These are phyloP conservation scores for Breviolum minutum DNA, from an alignment of 73 alveolate species.

Conservation along the genomic window DNA sequence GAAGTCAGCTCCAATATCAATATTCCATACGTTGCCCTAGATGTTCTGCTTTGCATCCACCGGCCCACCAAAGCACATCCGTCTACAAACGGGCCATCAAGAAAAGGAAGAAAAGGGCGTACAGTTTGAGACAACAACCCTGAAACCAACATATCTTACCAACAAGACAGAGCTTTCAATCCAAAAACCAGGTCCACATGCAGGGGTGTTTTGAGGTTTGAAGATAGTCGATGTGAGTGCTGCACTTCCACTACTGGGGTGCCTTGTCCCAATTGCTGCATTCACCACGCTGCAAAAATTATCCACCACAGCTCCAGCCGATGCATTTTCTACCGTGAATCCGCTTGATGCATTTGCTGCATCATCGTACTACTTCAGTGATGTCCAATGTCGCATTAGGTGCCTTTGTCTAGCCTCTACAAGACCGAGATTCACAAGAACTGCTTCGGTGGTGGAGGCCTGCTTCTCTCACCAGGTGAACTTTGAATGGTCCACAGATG, in stretches of 20 bases:
- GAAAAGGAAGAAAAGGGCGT: no score
- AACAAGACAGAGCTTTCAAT: no score
- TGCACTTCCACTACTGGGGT: slow-evolving; percentile 44
- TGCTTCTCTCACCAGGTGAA: no score
- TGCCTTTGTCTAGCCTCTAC: slow-evolving; percentile 78
- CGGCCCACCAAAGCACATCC: no score
- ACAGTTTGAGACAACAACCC: no score
- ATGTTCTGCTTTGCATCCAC: no score
- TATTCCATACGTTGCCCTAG: no score
- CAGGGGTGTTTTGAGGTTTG: slow-evolving; percentile 24
- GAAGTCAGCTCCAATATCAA: no score
- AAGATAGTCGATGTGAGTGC: slow-evolving; percentile 71
- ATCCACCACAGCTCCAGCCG: not conserved
- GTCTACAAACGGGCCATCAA: no score
- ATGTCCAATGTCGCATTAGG: not conserved
- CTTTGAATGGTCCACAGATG: not conserved
- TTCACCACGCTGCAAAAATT: not conserved
- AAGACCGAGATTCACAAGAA: slow-evolving; percentile 86
- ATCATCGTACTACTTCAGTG: not conserved
- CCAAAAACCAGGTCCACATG: not conserved
- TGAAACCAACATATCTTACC: no score
- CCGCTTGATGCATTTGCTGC: not conserved
- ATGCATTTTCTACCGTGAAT: no score
- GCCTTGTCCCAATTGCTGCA: not conserved
- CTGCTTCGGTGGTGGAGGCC: slow-evolving; percentile 88